Evolutionary conservation across 2,329 filamentous ascomycete genomes (phyloP), one percentile per base, ranked within the genome.

Genomic region (Fusarium neocosmosporiellum): DNA sequence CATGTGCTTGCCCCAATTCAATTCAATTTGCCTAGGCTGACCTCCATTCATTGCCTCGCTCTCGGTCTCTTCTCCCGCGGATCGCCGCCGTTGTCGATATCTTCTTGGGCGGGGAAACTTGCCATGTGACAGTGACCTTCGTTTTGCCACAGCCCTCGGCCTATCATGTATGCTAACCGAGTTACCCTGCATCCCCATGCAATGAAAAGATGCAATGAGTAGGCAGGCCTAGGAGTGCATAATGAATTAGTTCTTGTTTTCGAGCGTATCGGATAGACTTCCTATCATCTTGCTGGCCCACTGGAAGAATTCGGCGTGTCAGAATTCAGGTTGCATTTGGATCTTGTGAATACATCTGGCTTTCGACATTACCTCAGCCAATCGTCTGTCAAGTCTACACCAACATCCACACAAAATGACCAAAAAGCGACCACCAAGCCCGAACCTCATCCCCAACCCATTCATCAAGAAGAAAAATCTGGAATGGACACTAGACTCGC

Each of bases 391-490:
- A 48, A 55, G 18, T n/a, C 4, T 14, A 13, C 20, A 43, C 41
- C 14, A 54, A 31, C 33, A 70, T 60, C 63, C 59, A 60, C 10
- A 58, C 50, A 65, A 13, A 14, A 71, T 76, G 74, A 9, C 67
- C 27, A 37, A 5, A 41, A 84, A 84, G 63, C 78, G 80, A 22
- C 75, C 73, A 22, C 64, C 66, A 29, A 81, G 80, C 62, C 80
- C 81, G 2, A 70, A 75, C 24, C 73, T 86, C 59, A 82, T 86
- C 10, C 69, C 81, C 3, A 87, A 86, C 59, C 84, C 85, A 1
- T 84, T 86, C 66, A 82, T 86, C 69, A 87, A 87, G 76, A 85
- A 82, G 69, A 79, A 79, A 24, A 87, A 87, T 67, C 79, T 86
- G 7, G 71, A 81, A 73, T 87, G 85, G 85, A 82, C 78, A 7